Evolutionary conservation across 495 filamentous ascomycete species (phyloP), one percentile per base, ranked within the genome.

Genomic region (Bathelium albidoporum): DNA sequence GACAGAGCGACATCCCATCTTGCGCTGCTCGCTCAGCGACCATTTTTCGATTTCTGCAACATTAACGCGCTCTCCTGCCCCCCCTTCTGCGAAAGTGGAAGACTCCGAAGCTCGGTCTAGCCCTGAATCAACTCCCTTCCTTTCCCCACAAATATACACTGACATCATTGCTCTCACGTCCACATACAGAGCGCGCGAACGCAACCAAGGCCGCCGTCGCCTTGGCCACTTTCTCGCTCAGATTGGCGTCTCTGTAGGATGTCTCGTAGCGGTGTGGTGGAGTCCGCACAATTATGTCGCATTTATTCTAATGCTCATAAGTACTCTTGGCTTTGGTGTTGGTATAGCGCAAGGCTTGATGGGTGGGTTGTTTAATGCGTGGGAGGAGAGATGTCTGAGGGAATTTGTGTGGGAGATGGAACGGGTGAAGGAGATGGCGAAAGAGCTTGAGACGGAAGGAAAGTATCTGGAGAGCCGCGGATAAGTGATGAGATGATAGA

Each of bases 391-490:
- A 64, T 85, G 89, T 16, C 75, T 98, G n/a, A 87, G 85, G 68
- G 94, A 97, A 76, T 97, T 97, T 75, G 85, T 94, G 69, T 96
- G 91, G 87, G 95, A 98, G 77, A 86, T 98, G 16, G 75, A 76
- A 59, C 94, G 88, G 75, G 87, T 87, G 36, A 84, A 74, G 65
- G 71, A 64, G 65, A 64, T 70, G 16, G 76, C 72, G 29, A 61
- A 43, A 31, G 39, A 12, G 4, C 7, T 44, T 20, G 60, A 52
- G 26, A 31, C 4, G 60, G 29, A 24, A 26, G 22, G 29, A 55
- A 55, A 55, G 16, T n/a, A 55, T 26, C 5, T 49, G 5, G 10
- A 55, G 24, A 29, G 5, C 5, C 5, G 14, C 5, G 34, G 34
- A 39, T 39, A 39, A 39, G n/a, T n/a, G n/a, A n/a, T n/a, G n/a